Conservation (phyloP, 2,329 filamentous ascomycete genomes). For the Tolypocladium sp. region DNA sequence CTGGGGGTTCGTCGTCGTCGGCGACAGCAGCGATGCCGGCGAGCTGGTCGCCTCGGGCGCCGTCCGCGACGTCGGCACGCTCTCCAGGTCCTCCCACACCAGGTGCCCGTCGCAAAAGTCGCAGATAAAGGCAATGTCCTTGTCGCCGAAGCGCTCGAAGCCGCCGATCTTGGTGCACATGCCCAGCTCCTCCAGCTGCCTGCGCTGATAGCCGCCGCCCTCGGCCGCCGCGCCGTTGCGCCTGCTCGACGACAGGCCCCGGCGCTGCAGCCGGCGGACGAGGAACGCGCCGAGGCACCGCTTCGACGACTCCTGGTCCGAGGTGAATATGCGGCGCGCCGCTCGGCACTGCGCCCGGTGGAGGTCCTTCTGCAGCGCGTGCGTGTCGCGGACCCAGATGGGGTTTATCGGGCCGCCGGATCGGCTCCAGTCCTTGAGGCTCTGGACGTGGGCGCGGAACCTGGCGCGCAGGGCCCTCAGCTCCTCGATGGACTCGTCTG, state of each 20-base stretch:
- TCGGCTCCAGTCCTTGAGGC: conserved; percentile 45
- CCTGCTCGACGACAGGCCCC: neutral
- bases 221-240: neutral
- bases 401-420: conserved; percentile 46
- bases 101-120: conserved; percentile 54
- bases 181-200: conserved; percentile 38
- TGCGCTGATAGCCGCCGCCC: conserved; percentile 16
- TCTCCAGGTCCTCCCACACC: conserved; percentile 46
- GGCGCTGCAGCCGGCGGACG: conserved; percentile 39
- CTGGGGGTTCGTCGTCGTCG: conserved; percentile 21
- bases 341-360: conserved; percentile 51
- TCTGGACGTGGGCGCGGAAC: conserved; percentile 37
- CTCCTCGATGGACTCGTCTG: conserved; percentile 44
- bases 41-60: conserved; percentile 10
- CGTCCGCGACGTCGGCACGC: conserved; percentile 34
- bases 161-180: conserved; percentile 43
- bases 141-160: conserved; percentile 45
- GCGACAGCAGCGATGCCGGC: conserved; percentile 12
- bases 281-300: conserved; percentile 49
- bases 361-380: conserved; percentile 37
- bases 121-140: conserved; percentile 48
- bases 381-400: conserved; percentile 45
- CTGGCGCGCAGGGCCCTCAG: conserved; percentile 34
- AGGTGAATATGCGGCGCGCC: conserved; percentile 44
- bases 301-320: conserved; percentile 35